Evolutionary conservation across 345 rosid species (phyloP).

Genomic region (Bruguiera gymnorhiza): DNA sequence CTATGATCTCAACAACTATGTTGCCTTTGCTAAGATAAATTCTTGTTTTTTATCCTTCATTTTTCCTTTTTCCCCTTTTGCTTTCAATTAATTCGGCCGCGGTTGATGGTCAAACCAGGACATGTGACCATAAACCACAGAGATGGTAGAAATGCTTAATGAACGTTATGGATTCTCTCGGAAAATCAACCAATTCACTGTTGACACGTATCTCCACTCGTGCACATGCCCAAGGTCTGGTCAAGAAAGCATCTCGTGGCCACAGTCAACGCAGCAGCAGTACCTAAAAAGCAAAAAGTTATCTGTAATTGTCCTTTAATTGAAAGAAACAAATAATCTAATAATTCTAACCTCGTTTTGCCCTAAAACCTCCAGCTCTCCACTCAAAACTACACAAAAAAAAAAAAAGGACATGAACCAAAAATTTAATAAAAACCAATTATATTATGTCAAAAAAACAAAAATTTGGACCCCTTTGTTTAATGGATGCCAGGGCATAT

Average conservation of each 20-base stretch:
- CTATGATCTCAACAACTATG: no score
- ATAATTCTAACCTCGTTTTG: conserved; percentile 11
- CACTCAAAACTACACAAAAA: neutral
- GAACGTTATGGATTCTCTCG: neutral
- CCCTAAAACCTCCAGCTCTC: conserved; percentile 1
- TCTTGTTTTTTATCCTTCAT: no score
- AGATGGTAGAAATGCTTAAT: neutral
- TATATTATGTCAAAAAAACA: neutral
- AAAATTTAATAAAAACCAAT: neutral
- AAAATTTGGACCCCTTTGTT: neutral
- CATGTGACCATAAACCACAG: neutral
- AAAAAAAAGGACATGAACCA: neutral
- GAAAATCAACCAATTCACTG: neutral
- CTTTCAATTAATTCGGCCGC: no score
- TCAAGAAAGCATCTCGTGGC: conserved; percentile 1
- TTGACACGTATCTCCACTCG: conserved; percentile 11
- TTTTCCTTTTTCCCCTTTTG: no score
- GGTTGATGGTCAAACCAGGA: neutral
- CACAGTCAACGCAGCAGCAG: conserved; percentile 22
- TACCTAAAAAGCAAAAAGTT: conserved; percentile 8
- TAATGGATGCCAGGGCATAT: conserved; percentile 29
- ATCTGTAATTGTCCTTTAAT: conserved; percentile 4
- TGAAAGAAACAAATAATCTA: no score
- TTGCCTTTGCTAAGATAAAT: no score
- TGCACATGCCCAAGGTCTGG: conserved; percentile 8